Evolutionary conservation across 306 rosid genomes (phyloP), one percentile per base, ranked within the genome.

Genomic region (Geum urbanum): DNA sequence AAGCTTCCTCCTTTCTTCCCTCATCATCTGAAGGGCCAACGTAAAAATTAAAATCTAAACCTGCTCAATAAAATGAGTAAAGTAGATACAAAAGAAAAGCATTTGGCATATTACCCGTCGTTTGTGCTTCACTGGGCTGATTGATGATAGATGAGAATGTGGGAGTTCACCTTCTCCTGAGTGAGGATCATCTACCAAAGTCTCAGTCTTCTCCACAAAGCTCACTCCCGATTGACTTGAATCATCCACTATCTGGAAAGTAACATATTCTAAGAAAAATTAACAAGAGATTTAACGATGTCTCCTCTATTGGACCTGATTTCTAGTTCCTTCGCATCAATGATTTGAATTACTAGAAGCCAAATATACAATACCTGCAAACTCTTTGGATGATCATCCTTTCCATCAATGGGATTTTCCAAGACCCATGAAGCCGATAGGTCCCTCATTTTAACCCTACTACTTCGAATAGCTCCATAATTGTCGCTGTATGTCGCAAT

Each of bases 391-490:
- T 69, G 85, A 16, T 71, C 86, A 70, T 66, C 74, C 70, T 70
- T 78, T 46, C 74, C 85, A 78, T 80, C 77, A 74, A 45, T 67
- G 63, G 94, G 89, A 72, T 87, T 87, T 84, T 94, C 95, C 92
- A 89, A 83, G 43, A 88, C 84, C 98, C 98, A 94, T 35, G 98
- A 94, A 75, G 91, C 84, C 45, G 98, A 94, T 24, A 94, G 72
- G 72, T 85, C 89, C 58, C 83, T 86, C 88, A 84, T 69, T 83
- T 86, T 94, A 81, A 94, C 83, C 85, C 88, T 88, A 75, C 90
- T 80, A 18, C 85, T 81, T 67, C 68, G 86, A 75, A 90, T 18
- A 70, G 82, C 86, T 61, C 98, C 98, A 77, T 83, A 80, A 20
- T 80, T 67, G 72, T 84, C 85, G 41, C 88, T 94, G 83, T 90